Conservation (phyloP, 108 stramenopile species). For the Epithemia pelagica region DNA sequence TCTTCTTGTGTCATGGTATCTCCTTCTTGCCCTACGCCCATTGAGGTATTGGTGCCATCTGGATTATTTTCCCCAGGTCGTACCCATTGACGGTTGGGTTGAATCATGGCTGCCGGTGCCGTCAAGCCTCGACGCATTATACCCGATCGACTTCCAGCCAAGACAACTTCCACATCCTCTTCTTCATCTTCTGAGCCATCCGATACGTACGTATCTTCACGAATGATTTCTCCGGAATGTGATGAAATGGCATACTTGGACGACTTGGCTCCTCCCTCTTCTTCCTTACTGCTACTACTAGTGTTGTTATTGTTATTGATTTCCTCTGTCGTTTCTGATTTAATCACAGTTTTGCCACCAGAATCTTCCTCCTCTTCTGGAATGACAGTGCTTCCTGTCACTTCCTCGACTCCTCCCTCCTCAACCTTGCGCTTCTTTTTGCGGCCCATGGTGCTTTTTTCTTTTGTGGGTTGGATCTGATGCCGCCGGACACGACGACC, state of each 20-base stretch:
- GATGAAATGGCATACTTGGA: slow-evolving; percentile 62
- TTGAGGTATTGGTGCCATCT: slow-evolving; percentile 16
- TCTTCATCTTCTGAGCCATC: slow-evolving; percentile 22
- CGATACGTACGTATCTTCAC: slow-evolving; percentile 49
- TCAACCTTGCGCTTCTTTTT: slow-evolving; percentile 25
- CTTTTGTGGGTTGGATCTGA: no score
- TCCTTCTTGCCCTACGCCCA: slow-evolving; percentile 1
- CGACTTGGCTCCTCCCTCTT: neutral
- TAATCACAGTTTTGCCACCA: neutral
- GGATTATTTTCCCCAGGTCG: no score
- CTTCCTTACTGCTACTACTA: neutral
- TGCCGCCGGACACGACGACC: no score
- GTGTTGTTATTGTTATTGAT: neutral
- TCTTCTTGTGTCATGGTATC: slow-evolving; percentile 32
- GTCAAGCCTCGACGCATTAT: slow-evolving; percentile 69
- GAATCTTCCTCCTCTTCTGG: neutral
- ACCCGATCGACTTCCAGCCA: slow-evolving; percentile 71
- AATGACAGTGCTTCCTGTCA: no score
- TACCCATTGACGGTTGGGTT: slow-evolving; percentile 77
- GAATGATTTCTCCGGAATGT: slow-evolving; percentile 67
- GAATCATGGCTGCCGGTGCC: slow-evolving; percentile 30
- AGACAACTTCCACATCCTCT: slow-evolving; percentile 29
- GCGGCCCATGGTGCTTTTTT: slow-evolving; percentile 22
- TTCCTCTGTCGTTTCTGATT: neutral
- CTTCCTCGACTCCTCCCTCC: neutral